These are phyloP conservation scores for Penicillium rolfsii DNA, from an alignment of 2,329 filamentous ascomycete genomes.

Conservation along the genomic window DNA sequence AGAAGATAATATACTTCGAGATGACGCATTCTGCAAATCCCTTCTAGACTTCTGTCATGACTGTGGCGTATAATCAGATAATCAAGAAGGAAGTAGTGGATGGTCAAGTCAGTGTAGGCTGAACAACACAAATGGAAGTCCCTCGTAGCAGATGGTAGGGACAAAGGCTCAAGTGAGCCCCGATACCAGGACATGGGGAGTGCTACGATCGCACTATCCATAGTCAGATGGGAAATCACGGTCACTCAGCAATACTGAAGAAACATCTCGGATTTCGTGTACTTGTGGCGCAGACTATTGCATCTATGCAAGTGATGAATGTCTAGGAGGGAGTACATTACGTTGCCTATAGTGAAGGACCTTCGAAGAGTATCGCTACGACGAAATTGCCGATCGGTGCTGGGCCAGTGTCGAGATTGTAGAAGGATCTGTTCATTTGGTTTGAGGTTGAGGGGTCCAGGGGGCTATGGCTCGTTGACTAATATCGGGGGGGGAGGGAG, in stretches of 20 bases:
- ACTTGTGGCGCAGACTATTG: no score
- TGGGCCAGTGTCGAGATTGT: background rate
- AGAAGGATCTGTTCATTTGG: background rate
- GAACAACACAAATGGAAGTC: background rate
- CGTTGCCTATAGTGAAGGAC: no score
- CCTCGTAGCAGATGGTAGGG: background rate
- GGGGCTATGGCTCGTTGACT: background rate
- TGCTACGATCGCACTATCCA: background rate
- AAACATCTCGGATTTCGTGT: no score
- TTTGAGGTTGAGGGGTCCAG: constrained; percentile 7
- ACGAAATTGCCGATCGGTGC: background rate
- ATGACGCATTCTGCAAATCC: no score
- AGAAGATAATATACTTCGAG: no score
- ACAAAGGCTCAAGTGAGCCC: background rate
- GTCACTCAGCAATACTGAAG: no score
- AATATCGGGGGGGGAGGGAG: background rate
- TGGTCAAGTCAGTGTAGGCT: background rate
- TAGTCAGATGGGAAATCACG: background rate
- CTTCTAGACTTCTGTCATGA: background rate
- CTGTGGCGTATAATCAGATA: background rate
- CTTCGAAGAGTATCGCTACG: background rate
- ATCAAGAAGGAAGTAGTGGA: background rate
- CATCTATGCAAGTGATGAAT: no score
- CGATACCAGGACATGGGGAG: background rate
- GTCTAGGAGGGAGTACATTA: no score